phyloP scores from a whole-genome alignment of 139 green algal species.

The Picocystis salinarum region DNA sequence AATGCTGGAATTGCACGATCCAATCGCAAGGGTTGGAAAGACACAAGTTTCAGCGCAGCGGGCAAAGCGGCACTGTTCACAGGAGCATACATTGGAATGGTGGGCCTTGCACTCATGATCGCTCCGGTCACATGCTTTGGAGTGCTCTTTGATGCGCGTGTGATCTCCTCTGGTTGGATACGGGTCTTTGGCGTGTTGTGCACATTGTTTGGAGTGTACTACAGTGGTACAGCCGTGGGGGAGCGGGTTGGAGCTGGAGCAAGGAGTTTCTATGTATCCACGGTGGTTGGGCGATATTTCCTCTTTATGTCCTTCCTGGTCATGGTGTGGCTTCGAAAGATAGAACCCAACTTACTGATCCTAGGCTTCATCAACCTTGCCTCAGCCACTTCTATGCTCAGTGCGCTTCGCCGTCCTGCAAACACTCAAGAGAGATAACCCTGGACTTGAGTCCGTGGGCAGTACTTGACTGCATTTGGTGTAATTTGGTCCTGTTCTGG shows the following conservation, averaged over 20 bases:
- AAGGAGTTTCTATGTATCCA: constrained; percentile 8
- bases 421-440: neutral
- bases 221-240: constrained; percentile 5
- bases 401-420: too few relatives aligned
- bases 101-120: constrained; percentile 3
- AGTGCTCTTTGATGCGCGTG: constrained; percentile 14
- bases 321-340: constrained; percentile 1
- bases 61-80: constrained; percentile 5
- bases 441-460: neutral
- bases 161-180: constrained; percentile 13
- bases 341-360: constrained; percentile 5
- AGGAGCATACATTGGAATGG: constrained; percentile 9
- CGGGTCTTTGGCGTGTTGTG: constrained; percentile 13
- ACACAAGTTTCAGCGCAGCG: constrained; percentile 2
- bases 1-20: too few relatives aligned
- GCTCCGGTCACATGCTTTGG: constrained; percentile 6
- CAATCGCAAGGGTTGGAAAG: too few relatives aligned
- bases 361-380: constrained; percentile 9
- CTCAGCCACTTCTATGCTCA: constrained; percentile 7
- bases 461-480: too few relatives aligned
- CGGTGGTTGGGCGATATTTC: constrained; percentile 6
- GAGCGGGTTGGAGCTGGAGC: constrained; percentile 6
- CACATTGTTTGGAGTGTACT: constrained; percentile 13
- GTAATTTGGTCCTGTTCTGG: too few relatives aligned
- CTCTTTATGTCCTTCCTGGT: constrained; percentile 10